These are phyloP conservation scores for Diplosphaera chodatii DNA, from an alignment of 139 green algal genomes.

Conservation along the genomic window DNA sequence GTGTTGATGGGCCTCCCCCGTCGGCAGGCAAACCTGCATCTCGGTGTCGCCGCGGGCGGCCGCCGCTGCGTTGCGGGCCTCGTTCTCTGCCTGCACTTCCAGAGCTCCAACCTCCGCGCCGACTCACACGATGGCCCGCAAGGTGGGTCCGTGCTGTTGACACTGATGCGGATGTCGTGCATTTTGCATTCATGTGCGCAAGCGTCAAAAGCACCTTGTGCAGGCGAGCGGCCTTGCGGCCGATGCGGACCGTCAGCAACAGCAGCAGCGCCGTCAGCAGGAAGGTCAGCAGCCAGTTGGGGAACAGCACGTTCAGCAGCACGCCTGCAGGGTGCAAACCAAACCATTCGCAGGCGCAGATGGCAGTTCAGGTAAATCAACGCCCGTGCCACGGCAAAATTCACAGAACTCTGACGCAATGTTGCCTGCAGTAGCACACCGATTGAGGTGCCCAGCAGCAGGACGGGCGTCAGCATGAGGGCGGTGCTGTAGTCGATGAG, in stretches of 20 bases:
- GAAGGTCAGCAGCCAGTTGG: constrained; percentile 32
- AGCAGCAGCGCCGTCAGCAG: constrained; percentile 34
- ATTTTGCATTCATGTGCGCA: no score
- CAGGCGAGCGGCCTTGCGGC: constrained; percentile 12
- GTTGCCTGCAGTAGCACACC: constrained; percentile 12
- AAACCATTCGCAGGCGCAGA: background rate
- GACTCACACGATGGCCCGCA: no score
- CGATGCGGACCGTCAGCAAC: constrained; percentile 13
- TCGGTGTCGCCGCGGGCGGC: background rate
- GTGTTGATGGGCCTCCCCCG: background rate
- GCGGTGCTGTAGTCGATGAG: constrained; percentile 36
- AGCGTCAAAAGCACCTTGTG: background rate
- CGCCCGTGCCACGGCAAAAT: no score
- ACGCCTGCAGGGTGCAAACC: constrained; percentile 40
- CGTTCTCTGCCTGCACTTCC: background rate
- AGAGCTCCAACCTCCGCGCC: no score
- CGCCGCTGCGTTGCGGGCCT: background rate
- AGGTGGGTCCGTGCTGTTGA: no score
- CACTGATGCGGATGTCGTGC: no score
- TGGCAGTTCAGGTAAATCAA: no score
- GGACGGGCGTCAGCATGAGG: constrained; percentile 25
- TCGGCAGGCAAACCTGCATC: background rate
- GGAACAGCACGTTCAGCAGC: constrained; percentile 40
- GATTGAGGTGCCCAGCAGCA: constrained; percentile 33
- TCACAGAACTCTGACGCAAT: no score